Evolutionary conservation across 2,329 filamentous ascomycete genomes (phyloP), one percentile per base, ranked within the genome.

Genomic region (Emmonsia crescens): DNA sequence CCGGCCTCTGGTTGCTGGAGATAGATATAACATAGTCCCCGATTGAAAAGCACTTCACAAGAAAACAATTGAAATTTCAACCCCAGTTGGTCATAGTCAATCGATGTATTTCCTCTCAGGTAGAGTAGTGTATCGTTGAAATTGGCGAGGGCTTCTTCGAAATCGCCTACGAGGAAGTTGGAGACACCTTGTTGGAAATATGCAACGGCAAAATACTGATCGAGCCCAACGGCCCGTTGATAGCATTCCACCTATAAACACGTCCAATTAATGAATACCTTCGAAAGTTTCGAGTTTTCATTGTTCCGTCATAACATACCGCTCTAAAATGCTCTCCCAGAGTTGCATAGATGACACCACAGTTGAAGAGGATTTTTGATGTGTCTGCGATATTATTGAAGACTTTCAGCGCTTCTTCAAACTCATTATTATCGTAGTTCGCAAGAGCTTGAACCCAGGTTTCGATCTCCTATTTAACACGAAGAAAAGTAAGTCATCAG

Each of bases 141-240:
- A 77, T 97, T 97, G 68, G 92, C 92, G 64, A 97, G 81, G 21
- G 94, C 94, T 75, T 97, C 94, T 74, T 97, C 92, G 68, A 97
- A 97, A 73, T 99, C 94, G 63, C 93, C 93, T 61, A 97, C 85
- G 57, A 99, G 80, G 75, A 99, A 99, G 74, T 97, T 99, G 61
- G 94, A 97, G 21, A 99, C 94, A 51, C 94, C 94, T 76, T 97
- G 91, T 72, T 99, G 94, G 75, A 99, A 99, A 75, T 97, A 97
- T 63, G 94, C 93, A 62, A 99, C 91, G 62, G 94, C 94, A 54
- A 99, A 88, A 73, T 97, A 99, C 73, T 94, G 89, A 72, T 99
- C 94, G 62, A 96, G 82, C 66, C 86, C 83, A 69, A 96, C 89
- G 57, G 94, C 92, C 73, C 89, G 86, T 78, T 96, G 92, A 74